Base-by-base conservation (phyloP, 176 grass and related monocot species). In the Panicum miliaceum region DNA sequence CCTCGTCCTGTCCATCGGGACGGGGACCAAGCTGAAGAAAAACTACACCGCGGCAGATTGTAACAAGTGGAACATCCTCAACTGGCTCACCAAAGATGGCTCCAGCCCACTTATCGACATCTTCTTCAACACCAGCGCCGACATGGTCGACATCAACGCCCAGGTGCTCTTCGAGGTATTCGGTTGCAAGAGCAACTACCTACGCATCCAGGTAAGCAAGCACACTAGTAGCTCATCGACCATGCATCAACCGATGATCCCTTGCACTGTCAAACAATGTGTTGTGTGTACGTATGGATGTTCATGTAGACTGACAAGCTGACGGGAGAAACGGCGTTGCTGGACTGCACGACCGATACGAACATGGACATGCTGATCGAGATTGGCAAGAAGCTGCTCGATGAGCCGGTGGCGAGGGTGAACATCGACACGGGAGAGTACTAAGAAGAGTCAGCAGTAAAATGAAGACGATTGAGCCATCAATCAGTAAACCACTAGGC, bases 1-100 rank as follows among this genome's bases (percentile, higher is more conserved):
- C 62, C 75, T 95, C 10, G 73, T 95, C 45, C 46, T 95, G 56
- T 95, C 90, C 16, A 6, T 95, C 20, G 93, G 93, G 2, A 95
- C 90, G 0, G 93, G 90, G 2, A 47, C 85, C 0, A 92, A 79
- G 73, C 64, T 75, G 42, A 78, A 72, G 7, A 26, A 60, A 22
- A 81, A 59, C 61, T 95, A 88, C 79, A 84, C 85, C 0, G 83
- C 85, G 0, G 26, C 71, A 5, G 51, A 42, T 0, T 88, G 85
- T 0, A 58, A 83, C 6, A 86, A 60, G 29, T 92, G 93, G 93
- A 82, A 85, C 38, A 5, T 86, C 3, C 0, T 86, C 18, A 20
- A 13, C 0, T 95, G 93, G 90, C 48, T 95, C 16, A 45, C 40
- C 26, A 56, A 95, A 5, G 42, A 20, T 0, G 58, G 64, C 34